phyloP scores from a whole-genome alignment of 805 yeast genomes.

The Wickerhamomyces mucosus region DNA sequence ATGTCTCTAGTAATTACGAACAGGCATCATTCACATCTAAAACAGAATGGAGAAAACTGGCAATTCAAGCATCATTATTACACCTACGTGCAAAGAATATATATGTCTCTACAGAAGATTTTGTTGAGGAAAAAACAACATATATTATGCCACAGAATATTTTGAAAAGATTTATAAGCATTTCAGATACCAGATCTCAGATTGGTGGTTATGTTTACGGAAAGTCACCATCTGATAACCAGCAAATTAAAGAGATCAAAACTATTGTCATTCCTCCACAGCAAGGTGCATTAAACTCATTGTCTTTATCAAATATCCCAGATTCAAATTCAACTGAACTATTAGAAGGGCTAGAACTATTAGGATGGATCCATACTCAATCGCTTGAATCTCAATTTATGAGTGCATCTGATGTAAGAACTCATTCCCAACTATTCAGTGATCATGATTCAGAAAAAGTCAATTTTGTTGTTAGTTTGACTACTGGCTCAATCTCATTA shows the following conservation, averaged over 20 bases:
- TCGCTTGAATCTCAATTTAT: slow-evolving; percentile 53
- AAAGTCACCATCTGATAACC: slow-evolving; percentile 60
- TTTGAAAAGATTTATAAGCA: slow-evolving; percentile 64
- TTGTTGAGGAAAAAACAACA: slow-evolving; percentile 47
- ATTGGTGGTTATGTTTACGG: slow-evolving; percentile 81
- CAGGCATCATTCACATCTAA: slow-evolving; percentile 74
- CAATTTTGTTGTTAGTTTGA: slow-evolving; percentile 58
- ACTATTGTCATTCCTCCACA: slow-evolving; percentile 82
- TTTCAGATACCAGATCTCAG: slow-evolving; percentile 74
- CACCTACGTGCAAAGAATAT: slow-evolving; percentile 68
- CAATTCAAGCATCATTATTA: slow-evolving; percentile 66
- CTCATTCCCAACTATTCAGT: slow-evolving; percentile 34
- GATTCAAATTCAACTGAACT: slow-evolving; percentile 41
- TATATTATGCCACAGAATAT: slow-evolving; percentile 79
- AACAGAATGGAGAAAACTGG: slow-evolving; percentile 86
- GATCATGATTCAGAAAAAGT: slow-evolving; percentile 31
- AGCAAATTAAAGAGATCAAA: slow-evolving; percentile 66
- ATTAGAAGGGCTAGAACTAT: slow-evolving; percentile 54
- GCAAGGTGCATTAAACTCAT: slow-evolving; percentile 58
- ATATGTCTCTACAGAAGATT: slow-evolving; percentile 62
- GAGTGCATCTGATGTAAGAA: slow-evolving; percentile 62
- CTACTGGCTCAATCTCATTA: slow-evolving; percentile 79
- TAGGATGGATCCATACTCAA: slow-evolving; percentile 95
- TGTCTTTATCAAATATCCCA: slow-evolving; percentile 21
- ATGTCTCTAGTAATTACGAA: slow-evolving; percentile 84